Conservation (phyloP, 352 stramenopile species). For the Phytophthora litchii region DNA sequence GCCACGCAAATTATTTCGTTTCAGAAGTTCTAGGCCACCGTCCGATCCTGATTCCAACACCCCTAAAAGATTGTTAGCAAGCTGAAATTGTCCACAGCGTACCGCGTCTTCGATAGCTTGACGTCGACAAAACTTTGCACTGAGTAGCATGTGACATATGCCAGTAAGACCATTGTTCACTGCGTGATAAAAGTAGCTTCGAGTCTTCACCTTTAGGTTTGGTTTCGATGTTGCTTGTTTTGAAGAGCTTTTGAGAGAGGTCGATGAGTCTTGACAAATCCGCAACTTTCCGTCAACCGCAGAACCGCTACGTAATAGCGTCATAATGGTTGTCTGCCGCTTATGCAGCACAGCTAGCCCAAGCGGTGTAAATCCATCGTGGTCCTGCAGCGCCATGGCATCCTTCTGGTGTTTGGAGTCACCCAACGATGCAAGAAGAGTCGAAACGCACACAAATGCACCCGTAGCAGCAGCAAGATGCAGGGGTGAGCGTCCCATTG, state of each 20-base stretch:
- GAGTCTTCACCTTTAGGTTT: slow-evolving; percentile 28
- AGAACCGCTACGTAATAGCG: slow-evolving; percentile 65
- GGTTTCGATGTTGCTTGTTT: slow-evolving; percentile 11
- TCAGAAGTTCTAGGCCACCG: slow-evolving; percentile 37
- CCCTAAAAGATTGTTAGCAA: slow-evolving; percentile 72
- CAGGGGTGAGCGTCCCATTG: slow-evolving; percentile 59
- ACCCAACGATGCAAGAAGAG: slow-evolving; percentile 47
- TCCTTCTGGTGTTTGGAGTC: slow-evolving; percentile 29
- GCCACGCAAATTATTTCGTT: slow-evolving; percentile 44
- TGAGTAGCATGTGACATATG: slow-evolving; percentile 83
- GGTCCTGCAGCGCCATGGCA: slow-evolving; percentile 47
- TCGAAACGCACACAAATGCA: slow-evolving; percentile 75
- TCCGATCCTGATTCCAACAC: slow-evolving; percentile 54
- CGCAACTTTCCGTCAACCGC: slow-evolving; percentile 58
- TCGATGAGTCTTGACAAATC: slow-evolving; percentile 17
- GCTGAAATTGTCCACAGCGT: slow-evolving; percentile 69
- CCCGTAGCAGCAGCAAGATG: slow-evolving; percentile 76
- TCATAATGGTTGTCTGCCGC: slow-evolving; percentile 79
- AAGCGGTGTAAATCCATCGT: slow-evolving; percentile 57
- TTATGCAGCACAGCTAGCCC: slow-evolving; percentile 61
- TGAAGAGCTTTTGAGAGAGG: background rate
- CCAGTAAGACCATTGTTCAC: slow-evolving; percentile 71
- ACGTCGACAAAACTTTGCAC: slow-evolving; percentile 68
- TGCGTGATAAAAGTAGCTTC: slow-evolving; percentile 81
- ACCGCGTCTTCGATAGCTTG: slow-evolving; percentile 81